A percentile compares a stretch with the other conserved stretches of the same genome.
Evolutionary conservation across 257 asterid genomes (phyloP).

Genomic region (Nicotiana knightiana): DNA sequence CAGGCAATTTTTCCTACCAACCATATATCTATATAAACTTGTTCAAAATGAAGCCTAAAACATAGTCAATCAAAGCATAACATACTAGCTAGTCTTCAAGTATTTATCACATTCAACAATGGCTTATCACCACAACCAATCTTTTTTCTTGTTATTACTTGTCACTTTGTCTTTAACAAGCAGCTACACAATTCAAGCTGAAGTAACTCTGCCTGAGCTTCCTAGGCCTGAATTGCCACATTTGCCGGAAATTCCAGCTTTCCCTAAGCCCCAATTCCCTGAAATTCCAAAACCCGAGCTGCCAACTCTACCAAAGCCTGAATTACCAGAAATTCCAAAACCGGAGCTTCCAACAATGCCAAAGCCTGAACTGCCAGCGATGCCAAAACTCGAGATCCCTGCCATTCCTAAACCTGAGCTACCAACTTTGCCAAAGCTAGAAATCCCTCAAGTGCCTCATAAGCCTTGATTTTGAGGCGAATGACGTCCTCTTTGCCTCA

Average conservation of each 20-base stretch:
- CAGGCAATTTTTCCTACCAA: neutral
- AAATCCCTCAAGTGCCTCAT: neutral
- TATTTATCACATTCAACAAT: neutral
- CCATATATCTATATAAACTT: neutral
- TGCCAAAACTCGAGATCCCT: conserved; percentile 15
- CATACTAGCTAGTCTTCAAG: neutral
- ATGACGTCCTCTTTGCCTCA: conserved; percentile 13
- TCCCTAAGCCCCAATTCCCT: conserved; percentile 12
- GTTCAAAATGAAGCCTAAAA: neutral
- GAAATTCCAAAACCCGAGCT: conserved; percentile 13
- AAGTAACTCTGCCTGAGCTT: neutral
- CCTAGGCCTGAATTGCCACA: neutral
- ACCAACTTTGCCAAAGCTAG: conserved; percentile 16
- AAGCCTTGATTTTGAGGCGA: conserved; percentile 7
- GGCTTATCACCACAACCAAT: neutral
- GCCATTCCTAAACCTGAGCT: neutral
- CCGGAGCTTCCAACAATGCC: conserved; percentile 17
- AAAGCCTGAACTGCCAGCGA: conserved; percentile 9
- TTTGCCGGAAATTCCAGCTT: neutral
- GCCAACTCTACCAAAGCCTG: conserved; percentile 23
- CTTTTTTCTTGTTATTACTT: conserved; percentile 7
- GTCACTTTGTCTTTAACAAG: neutral
- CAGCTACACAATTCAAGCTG: neutral
- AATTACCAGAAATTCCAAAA: conserved; percentile 21
- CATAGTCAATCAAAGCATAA: neutral